These are phyloP conservation scores for Allium cepa DNA, from an alignment of 106 monocot species.

Conservation along the genomic window DNA sequence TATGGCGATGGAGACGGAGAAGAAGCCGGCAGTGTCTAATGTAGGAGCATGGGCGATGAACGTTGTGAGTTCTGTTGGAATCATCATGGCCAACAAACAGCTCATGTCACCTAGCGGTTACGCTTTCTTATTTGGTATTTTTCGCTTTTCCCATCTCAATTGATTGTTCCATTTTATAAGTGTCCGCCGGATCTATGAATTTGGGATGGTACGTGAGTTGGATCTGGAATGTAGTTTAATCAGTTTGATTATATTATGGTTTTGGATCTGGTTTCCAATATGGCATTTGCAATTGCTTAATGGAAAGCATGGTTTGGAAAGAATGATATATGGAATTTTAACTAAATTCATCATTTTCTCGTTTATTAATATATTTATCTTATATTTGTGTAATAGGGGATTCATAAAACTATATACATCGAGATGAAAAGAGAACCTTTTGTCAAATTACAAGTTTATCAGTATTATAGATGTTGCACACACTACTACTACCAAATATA, in stretches of 20 bases:
- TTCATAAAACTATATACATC: too few species aligned
- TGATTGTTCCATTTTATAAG: background rate
- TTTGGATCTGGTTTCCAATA: background rate
- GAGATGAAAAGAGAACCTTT: too few species aligned
- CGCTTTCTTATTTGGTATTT: slow-evolving; percentile 71
- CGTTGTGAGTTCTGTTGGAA: slow-evolving; percentile 77
- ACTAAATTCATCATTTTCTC: too few species aligned
- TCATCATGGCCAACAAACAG: slow-evolving; percentile 90
- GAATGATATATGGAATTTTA: too few species aligned
- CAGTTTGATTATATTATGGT: background rate
- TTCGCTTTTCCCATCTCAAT: background rate
- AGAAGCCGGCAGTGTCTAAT: slow-evolving; percentile 75
- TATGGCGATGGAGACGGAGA: slow-evolving; percentile 58
- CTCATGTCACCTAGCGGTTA: slow-evolving; percentile 84
- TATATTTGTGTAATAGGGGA: too few species aligned
- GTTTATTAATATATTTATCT: too few species aligned
- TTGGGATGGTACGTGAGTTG: background rate
- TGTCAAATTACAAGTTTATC: too few species aligned
- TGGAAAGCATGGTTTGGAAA: too few species aligned
- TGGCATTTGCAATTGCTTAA: too few species aligned
- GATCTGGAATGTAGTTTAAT: background rate
- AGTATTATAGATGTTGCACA: too few species aligned
- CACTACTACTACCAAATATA: too few species aligned
- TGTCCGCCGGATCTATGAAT: too few species aligned
- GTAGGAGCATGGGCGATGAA: slow-evolving; percentile 84